Percentiles rank a stretch among this genome's conserved stretches.
phyloP scores from a whole-genome alignment of 768 basidiomycete genomes.

The Tricholoma bakamatsutake region DNA sequence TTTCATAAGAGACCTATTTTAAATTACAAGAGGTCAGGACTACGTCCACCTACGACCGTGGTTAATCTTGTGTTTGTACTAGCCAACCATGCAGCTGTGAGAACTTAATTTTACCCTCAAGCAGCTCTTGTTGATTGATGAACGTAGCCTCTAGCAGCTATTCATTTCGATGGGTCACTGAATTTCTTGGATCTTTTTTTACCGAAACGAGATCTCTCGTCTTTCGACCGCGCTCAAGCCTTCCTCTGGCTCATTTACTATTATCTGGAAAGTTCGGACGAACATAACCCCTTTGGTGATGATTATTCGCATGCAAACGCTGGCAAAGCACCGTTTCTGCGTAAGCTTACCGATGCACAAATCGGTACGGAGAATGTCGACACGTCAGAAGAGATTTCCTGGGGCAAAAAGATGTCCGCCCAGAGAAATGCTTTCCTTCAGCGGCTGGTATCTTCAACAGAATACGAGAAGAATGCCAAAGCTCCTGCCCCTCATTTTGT shows the following conservation, averaged over 20 bases:
- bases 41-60: constrained; percentile 76
- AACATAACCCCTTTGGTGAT: constrained; percentile 73
- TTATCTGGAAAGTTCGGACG: constrained; percentile 64
- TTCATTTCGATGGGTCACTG: constrained; percentile 69
- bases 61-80: constrained; percentile 85
- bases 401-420: constrained; percentile 70
- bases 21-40: constrained; percentile 43
- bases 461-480: constrained; percentile 46
- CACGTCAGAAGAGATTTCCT: constrained; percentile 68
- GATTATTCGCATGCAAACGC: constrained; percentile 49
- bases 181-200: constrained; percentile 85
- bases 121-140: constrained; percentile 6
- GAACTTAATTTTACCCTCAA: constrained; percentile 11
- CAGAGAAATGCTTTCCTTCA: constrained; percentile 68
- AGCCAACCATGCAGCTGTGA: constrained; percentile 72
- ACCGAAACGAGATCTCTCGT: constrained; percentile 61
- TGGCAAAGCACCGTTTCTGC: constrained; percentile 61
- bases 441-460: constrained; percentile 53
- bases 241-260: constrained; percentile 84
- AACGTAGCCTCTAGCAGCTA: constrained; percentile 48
- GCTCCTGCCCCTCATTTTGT: constrained; percentile 38
- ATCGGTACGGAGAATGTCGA: constrained; percentile 69
- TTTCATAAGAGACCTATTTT: constrained; percentile 5
- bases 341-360: constrained; percentile 49
- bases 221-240: constrained; percentile 65